Evolutionary conservation across 192 early-diverging fungal genomes (phyloP).

Genomic region (Linnemannia elongata): DNA sequence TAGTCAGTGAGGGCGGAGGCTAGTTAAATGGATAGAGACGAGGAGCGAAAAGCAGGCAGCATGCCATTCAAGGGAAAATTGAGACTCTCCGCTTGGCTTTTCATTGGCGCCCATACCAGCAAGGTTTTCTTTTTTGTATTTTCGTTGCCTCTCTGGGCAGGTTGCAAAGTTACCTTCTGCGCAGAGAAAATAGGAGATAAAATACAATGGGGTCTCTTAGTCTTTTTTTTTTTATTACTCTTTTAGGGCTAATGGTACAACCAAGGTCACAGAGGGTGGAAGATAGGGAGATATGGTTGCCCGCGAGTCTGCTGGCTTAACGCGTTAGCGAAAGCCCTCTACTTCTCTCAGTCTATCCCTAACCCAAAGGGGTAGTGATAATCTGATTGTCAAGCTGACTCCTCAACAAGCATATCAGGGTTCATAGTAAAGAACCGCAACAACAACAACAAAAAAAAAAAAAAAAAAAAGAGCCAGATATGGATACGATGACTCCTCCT

Average conservation of each 20-base stretch:
- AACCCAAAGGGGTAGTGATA: too few relatives aligned
- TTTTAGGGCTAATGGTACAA: background rate
- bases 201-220: background rate
- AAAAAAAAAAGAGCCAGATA: background rate
- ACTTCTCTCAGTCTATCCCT: too few relatives aligned
- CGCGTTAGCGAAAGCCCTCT: too few relatives aligned
- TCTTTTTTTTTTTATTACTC: background rate
- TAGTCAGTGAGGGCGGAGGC: background rate
- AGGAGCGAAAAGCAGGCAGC: background rate
- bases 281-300: too few relatives aligned
- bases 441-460: too few relatives aligned
- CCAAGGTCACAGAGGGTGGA: too few relatives aligned
- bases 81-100: background rate
- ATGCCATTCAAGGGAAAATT: constrained; percentile 12
- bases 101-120: background rate
- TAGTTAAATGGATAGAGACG: background rate
- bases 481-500: background rate
- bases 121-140: background rate
- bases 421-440: too few relatives aligned
- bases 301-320: too few relatives aligned
- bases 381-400: too few relatives aligned
- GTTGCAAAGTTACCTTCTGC: background rate
- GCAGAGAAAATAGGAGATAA: background rate
- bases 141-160: background rate
- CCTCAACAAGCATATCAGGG: too few relatives aligned